Evolutionary conservation across 495 filamentous ascomycete genomes (phyloP).

Genomic region (Trichoderma orchidacearum): DNA sequence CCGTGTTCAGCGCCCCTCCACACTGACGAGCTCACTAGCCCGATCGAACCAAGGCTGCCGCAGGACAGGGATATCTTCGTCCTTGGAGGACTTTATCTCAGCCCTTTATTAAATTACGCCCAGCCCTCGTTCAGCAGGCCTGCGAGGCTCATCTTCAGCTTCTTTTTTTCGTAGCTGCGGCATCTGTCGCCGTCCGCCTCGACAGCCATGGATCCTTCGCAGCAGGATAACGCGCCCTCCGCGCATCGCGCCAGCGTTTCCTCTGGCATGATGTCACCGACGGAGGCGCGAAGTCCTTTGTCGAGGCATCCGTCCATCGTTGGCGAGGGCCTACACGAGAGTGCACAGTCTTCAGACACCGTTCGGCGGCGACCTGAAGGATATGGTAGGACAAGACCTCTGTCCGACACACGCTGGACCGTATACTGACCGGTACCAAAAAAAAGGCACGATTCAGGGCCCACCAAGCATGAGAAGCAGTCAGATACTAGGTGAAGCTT

Average conservation of each 20-base stretch:
- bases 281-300: constrained; percentile 23
- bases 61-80: background rate
- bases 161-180: too few relatives aligned
- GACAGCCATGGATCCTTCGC: constrained; percentile 22
- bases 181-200: background rate
- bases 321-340: constrained; percentile 22
- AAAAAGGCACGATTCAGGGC: background rate
- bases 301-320: constrained; percentile 12
- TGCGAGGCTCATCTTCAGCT: background rate
- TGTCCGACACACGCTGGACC: constrained; percentile 5
- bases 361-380: constrained; percentile 30
- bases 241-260: constrained; percentile 10
- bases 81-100: background rate
- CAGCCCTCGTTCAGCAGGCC: background rate
- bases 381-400: constrained; percentile 25
- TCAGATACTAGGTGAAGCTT: constrained; percentile 12
- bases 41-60: background rate
- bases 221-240: constrained; percentile 7
- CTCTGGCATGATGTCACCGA: constrained; percentile 21
- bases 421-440: background rate
- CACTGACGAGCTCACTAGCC: background rate
- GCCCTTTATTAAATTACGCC: background rate
- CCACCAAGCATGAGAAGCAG: background rate
- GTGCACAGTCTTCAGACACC: constrained; percentile 32
- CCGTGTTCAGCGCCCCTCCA: background rate